Percentiles rank a stretch among this genome's conserved stretches.
These are phyloP conservation scores for Orbilia javanica DNA, from an alignment of 2,329 filamentous ascomycete genomes.

Conservation along the genomic window DNA sequence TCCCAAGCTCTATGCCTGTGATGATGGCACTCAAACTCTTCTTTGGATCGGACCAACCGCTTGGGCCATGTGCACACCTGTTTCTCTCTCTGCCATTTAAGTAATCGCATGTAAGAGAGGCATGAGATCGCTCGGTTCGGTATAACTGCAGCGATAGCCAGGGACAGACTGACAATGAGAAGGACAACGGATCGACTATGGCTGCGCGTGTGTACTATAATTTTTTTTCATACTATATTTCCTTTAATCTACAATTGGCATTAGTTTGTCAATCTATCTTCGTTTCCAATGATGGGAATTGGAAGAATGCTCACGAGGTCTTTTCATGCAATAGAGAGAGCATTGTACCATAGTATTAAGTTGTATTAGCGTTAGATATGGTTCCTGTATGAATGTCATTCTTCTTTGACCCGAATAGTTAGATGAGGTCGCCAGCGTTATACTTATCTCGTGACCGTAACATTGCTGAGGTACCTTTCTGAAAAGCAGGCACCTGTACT, in stretches of 20 bases:
- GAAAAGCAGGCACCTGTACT: too few species aligned
- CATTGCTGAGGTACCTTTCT: not conserved
- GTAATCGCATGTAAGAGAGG: not conserved
- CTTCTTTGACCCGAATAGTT: not conserved
- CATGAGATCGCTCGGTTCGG: not conserved
- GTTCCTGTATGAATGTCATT: not conserved
- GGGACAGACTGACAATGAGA: slow-evolving; percentile 11
- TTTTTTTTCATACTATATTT: slow-evolving; percentile 26
- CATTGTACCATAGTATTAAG: slow-evolving; percentile 29
- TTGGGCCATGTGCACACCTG: slow-evolving; percentile 20
- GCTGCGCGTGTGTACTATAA: slow-evolving; percentile 33
- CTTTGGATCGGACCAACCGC: slow-evolving; percentile 31
- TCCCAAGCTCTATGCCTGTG: slow-evolving; percentile 33
- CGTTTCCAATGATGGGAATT: slow-evolving; percentile 22
- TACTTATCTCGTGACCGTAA: not conserved
- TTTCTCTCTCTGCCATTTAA: slow-evolving; percentile 23
- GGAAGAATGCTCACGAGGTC: slow-evolving; percentile 18
- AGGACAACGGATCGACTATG: slow-evolving; percentile 21
- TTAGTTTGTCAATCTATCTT: slow-evolving; percentile 16
- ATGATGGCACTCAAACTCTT: not conserved
- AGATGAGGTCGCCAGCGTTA: not conserved
- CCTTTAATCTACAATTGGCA: slow-evolving; percentile 36
- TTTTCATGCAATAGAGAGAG: slow-evolving; percentile 6
- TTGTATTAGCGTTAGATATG: slow-evolving; percentile 19
- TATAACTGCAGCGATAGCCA: not conserved